Evolutionary conservation across 345 rosid species (phyloP), one percentile per base, ranked within the genome.

Genomic region (Populus tremula): DNA sequence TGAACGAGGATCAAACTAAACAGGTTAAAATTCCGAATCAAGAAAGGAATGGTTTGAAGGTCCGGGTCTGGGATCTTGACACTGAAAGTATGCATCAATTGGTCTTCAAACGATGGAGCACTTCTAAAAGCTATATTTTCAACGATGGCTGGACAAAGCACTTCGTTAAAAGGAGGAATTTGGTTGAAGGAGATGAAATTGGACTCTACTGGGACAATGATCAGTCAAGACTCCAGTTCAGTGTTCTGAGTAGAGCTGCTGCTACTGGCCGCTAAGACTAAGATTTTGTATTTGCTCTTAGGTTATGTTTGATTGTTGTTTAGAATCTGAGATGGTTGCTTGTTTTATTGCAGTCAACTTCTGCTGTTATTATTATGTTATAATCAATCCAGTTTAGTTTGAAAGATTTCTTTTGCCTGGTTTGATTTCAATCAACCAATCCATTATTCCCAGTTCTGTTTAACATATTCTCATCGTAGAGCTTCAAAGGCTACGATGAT

Each of bases 71-170:
- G 66, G 76, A 78, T 12, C 0, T n/a, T 0, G 65, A 71, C 36
- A 64, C 70, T 1, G 36, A 17, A 2, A 18, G 16, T 0, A 8
- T 56, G 43, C 45, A 36, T 4, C 31, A 35, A 4, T 10, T 71
- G 53, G 39, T 39, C 47, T 71, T 78, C 64, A 25, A 41, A 36
- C 2, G 27, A 39, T 78, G 80, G 80, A 12, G 27, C 11, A 21
- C 41, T 0, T 78, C 76, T 2, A 25, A 33, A 1, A 71, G 81
- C 5, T 50, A 43, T 39, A 16, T 78, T 3, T 31, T 79, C n/a
- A 59, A 66, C 20, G 72, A 70, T 25, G 35, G 43, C 0, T 2
- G 73, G 77, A 65, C 0, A 6, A 2, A 3, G 45, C 9, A 23
- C 43, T 71, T 72, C 29, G 23, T 71, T 25, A 23, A 14, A 16